Percentiles rank a stretch among this genome's conserved stretches.
phyloP scores from a whole-genome alignment of 2,329 filamentous ascomycete genomes.

The Dichotomopilus funicola region DNA sequence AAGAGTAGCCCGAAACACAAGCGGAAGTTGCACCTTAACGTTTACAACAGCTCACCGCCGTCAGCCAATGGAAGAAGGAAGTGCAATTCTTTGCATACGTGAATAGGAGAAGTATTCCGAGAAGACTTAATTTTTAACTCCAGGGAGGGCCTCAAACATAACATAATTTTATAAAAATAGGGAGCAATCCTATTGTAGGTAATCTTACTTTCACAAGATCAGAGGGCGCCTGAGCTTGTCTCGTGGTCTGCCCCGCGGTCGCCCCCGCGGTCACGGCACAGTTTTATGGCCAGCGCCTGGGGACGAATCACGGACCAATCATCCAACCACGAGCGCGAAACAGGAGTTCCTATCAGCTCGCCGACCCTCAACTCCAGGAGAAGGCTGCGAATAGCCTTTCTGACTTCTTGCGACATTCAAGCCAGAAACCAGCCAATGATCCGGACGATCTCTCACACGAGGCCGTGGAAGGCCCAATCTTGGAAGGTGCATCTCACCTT shows the following conservation, averaged over 20 bases:
- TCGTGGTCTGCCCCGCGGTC: too few relatives aligned
- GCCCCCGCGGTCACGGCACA: neutral
- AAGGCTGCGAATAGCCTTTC: neutral
- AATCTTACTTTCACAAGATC: too few relatives aligned
- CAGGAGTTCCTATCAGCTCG: conserved; percentile 6
- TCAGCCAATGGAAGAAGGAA: too few relatives aligned
- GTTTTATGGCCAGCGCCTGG: neutral
- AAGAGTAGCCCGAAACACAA: neutral
- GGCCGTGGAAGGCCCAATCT: neutral
- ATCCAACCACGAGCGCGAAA: conserved; percentile 18
- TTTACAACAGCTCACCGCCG: neutral
- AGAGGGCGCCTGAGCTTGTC: too few relatives aligned
- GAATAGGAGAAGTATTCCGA: too few relatives aligned
- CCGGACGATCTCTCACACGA: neutral
- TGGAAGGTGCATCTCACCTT: neutral
- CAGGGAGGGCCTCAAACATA: too few relatives aligned
- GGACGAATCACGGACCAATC: conserved; percentile 19
- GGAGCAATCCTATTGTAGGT: too few relatives aligned
- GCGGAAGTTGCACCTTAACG: neutral
- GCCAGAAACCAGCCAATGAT: neutral
- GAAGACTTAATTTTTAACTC: too few relatives aligned
- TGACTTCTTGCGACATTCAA: neutral
- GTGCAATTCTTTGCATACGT: too few relatives aligned
- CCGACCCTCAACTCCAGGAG: conserved; percentile 1
- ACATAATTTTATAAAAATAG: too few relatives aligned